A percentile compares a stretch with the other conserved stretches of the same genome.
These are phyloP conservation scores for Phytopythium aichiense DNA, from an alignment of 352 stramenopile genomes.

Conservation along the genomic window DNA sequence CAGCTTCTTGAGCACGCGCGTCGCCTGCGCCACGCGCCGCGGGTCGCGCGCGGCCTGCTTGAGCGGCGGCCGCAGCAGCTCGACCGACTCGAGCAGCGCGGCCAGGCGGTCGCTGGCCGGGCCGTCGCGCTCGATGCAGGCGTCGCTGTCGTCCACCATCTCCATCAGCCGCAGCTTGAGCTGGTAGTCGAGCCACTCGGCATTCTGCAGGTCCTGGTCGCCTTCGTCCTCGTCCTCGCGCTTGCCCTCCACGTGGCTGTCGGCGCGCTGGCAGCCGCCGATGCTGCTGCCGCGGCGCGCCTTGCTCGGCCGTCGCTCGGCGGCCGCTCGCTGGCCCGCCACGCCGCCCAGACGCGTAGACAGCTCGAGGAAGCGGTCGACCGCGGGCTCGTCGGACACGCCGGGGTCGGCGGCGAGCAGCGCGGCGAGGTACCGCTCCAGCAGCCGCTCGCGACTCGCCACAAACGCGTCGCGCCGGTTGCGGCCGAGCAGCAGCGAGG, in stretches of 20 bases:
- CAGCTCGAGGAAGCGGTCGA: conserved; percentile 3
- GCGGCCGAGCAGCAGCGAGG: background rate
- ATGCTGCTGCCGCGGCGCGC: background rate
- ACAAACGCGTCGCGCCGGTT: conserved; percentile 6
- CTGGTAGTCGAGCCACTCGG: conserved; percentile 10
- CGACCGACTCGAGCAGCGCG: conserved; percentile 4
- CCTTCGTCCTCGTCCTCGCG: background rate
- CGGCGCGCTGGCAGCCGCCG: background rate
- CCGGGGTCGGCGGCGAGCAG: background rate
- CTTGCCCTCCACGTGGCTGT: background rate
- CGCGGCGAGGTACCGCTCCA: background rate
- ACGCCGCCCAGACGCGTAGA: background rate
- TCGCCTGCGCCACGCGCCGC: background rate
- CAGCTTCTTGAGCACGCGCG: conserved; percentile 9
- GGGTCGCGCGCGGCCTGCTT: background rate
- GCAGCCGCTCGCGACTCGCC: conserved; percentile 1
- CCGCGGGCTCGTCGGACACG: background rate
- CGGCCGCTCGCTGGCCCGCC: background rate
- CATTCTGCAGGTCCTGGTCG: background rate
- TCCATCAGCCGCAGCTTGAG: conserved; percentile 8
- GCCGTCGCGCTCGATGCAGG: background rate
- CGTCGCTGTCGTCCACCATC: conserved; percentile 6
- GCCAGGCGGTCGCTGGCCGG: background rate
- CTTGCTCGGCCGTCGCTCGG: background rate
- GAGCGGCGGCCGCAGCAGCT: conserved; percentile 6